Percentiles rank a stretch among this genome's conserved stretches.
These are phyloP conservation scores for Royoungia palumana DNA, from an alignment of 768 basidiomycete genomes.

Conservation along the genomic window DNA sequence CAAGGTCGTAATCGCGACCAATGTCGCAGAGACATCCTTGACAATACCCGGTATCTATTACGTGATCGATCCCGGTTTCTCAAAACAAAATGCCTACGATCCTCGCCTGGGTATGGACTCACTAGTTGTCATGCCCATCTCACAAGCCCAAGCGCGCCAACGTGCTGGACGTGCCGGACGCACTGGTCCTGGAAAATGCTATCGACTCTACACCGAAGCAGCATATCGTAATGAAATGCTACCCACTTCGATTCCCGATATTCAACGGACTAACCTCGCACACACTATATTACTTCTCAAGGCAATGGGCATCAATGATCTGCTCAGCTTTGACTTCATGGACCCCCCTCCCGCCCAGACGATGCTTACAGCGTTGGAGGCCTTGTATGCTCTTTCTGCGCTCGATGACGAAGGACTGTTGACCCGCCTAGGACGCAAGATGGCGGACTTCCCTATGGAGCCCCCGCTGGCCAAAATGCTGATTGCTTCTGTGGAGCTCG, in stretches of 20 bases:
- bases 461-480: slow-evolving; percentile 96
- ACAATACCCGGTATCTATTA: slow-evolving; percentile 99
- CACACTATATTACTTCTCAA: slow-evolving; percentile 93
- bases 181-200: slow-evolving; percentile 97
- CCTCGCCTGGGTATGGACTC: slow-evolving; percentile 98
- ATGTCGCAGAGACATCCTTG: slow-evolving; percentile 97
- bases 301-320: slow-evolving; percentile 98
- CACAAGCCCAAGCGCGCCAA: slow-evolving; percentile 96
- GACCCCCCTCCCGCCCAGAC: slow-evolving; percentile 97
- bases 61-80: slow-evolving; percentile 97
- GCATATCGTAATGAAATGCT: slow-evolving; percentile 99
- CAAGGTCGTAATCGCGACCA: slow-evolving; percentile 99
- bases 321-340: slow-evolving; percentile 99
- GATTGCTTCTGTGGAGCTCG: slow-evolving; percentile 94
- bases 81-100: slow-evolving; percentile 98
- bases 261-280: slow-evolving; percentile 91
- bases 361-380: slow-evolving; percentile 93
- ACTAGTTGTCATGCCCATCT: slow-evolving; percentile 97
- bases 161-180: slow-evolving; percentile 95
- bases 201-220: slow-evolving; percentile 96
- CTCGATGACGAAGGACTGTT: slow-evolving; percentile 95
- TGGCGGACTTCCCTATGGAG: slow-evolving; percentile 99
- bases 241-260: slow-evolving; percentile 95
- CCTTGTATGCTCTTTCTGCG: slow-evolving; percentile 91
- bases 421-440: slow-evolving; percentile 93